phyloP scores from a whole-genome alignment of 176 grass and related monocot species.

The Carex pumila region DNA sequence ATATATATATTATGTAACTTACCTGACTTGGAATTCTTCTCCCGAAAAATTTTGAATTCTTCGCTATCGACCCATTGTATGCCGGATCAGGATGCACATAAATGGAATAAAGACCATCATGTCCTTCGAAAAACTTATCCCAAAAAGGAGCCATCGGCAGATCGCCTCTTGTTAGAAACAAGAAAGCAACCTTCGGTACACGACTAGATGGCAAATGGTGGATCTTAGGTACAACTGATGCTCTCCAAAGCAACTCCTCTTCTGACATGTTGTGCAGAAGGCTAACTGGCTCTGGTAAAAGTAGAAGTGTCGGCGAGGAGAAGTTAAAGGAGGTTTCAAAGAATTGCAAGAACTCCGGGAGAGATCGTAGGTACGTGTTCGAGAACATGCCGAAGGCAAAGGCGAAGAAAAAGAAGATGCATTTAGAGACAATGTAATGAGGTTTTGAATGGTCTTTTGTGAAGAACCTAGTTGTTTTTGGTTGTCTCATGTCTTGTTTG shows the following conservation, averaged over 20 bases:
- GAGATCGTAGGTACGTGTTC: slow-evolving; percentile 21
- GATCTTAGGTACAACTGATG: slow-evolving; percentile 47
- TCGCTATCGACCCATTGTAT: slow-evolving; percentile 25
- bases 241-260: slow-evolving; percentile 50
- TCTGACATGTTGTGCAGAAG: slow-evolving; percentile 46
- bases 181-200: slow-evolving; percentile 60
- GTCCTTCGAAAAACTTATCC: slow-evolving; percentile 70
- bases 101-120: slow-evolving; percentile 49
- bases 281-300: neutral
- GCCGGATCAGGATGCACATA: slow-evolving; percentile 54
- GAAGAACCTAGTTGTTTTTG: neutral
- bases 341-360: neutral
- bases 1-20: neutral
- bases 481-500: neutral
- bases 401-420: slow-evolving; percentile 30
- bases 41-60: slow-evolving; percentile 22
- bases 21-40: slow-evolving; percentile 36
- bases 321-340: neutral
- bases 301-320: neutral
- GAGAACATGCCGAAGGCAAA: slow-evolving; percentile 40
- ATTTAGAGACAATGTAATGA: neutral
- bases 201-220: slow-evolving; percentile 9
- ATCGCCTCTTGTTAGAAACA: slow-evolving; percentile 51
- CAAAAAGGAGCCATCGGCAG: slow-evolving; percentile 52
- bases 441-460: neutral